Conservation (phyloP, 805 yeast genomes). For the Saturnispora mendoncae region DNA sequence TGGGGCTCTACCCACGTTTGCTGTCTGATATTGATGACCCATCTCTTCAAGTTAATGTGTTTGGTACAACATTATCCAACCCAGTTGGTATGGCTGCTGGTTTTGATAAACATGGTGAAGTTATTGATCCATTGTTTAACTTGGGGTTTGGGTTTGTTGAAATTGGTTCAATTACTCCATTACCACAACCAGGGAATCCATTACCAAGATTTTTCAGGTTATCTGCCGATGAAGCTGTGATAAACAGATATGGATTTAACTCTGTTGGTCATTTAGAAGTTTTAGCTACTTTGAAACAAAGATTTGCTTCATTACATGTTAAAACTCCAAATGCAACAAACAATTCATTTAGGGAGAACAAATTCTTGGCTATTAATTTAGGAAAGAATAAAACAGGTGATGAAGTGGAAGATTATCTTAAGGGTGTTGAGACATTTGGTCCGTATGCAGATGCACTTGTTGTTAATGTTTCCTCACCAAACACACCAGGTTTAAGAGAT, state of each 20-base stretch:
- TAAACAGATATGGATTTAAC: constrained; percentile 91
- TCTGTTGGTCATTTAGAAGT: constrained; percentile 81
- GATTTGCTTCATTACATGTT: constrained; percentile 41
- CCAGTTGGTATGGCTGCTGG: constrained; percentile 97
- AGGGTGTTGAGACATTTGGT: constrained; percentile 77
- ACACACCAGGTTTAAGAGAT: constrained; percentile 89
- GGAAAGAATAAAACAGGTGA: constrained; percentile 93
- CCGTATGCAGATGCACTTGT: constrained; percentile 82
- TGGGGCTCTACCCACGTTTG: constrained; percentile 58
- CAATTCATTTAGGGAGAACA: constrained; percentile 49
- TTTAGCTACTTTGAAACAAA: constrained; percentile 51
- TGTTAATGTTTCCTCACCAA: constrained; percentile 89
- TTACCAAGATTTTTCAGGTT: constrained; percentile 83
- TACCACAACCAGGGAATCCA: constrained; percentile 94
- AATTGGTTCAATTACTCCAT: constrained; percentile 87
- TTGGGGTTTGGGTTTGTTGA: constrained; percentile 86
- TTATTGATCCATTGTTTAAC: constrained; percentile 68
- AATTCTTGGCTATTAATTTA: constrained; percentile 70
- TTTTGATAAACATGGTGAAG: constrained; percentile 88
- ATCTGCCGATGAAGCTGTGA: constrained; percentile 78
- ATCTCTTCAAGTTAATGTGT: constrained; percentile 49
- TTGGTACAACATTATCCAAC: constrained; percentile 54
- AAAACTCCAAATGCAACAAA: constrained; percentile 18
- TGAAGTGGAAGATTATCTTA: constrained; percentile 75
- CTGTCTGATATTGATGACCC: constrained; percentile 45